A percentile compares a stretch with the other conserved stretches of the same genome.
phyloP scores from a whole-genome alignment of 129 eudicot genomes.

The Logfia minima region DNA sequence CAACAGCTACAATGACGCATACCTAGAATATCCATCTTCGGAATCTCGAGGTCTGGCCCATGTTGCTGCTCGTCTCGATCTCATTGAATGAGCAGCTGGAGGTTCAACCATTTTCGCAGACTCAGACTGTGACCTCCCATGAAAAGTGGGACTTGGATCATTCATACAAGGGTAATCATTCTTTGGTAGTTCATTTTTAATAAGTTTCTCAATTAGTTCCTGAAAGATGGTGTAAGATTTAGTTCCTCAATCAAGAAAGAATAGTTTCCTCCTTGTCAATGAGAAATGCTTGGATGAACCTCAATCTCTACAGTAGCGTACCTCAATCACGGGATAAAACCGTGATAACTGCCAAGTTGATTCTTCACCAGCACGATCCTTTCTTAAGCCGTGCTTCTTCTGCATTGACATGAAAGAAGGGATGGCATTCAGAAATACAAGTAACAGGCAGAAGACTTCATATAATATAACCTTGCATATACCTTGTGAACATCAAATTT shows the following conservation, averaged over 20 bases:
- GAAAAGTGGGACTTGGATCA: conserved; percentile 81
- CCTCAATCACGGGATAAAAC: conserved; percentile 94
- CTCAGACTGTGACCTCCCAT: conserved; percentile 55
- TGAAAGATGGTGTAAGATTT: conserved; percentile 32
- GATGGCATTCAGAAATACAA: not conserved
- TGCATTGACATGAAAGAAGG: conserved; percentile 25
- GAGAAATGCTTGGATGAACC: not conserved
- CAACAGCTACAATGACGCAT: conserved; percentile 2
- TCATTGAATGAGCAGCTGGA: conserved; percentile 71
- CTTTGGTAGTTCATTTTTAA: conserved; percentile 72
- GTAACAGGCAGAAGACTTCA: conserved; percentile 16
- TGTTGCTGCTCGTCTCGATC: conserved; percentile 73
- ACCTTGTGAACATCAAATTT: conserved; percentile 82
- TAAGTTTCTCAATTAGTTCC: conserved; percentile 83
- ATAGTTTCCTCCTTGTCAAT: not conserved
- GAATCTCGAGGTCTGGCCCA: conserved; percentile 93
- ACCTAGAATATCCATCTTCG: conserved; percentile 96
- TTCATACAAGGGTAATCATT: conserved; percentile 91
- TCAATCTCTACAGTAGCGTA: conserved; percentile 13
- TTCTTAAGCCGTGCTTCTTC: conserved; percentile 75
- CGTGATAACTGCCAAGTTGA: conserved; percentile 90
- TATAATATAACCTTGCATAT: conserved; percentile 5
- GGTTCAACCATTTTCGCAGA: conserved; percentile 38
- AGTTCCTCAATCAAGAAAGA: conserved; percentile 3
- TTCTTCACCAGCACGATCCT: conserved; percentile 84